Conservation (phyloP, 1,284 basidiomycete genomes). For the Irpex sp. region DNA sequence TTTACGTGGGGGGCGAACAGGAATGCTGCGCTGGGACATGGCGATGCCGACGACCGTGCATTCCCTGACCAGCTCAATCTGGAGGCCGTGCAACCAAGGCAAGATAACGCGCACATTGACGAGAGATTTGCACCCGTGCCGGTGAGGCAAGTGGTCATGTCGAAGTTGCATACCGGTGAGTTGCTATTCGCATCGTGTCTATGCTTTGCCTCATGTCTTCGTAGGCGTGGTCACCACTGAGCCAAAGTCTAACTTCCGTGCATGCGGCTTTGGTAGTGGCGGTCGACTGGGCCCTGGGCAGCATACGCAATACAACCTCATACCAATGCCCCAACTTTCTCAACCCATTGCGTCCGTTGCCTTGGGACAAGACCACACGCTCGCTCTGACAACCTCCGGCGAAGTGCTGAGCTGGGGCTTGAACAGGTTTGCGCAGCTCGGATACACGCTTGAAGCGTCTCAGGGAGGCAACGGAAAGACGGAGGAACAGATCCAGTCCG, state of each 20-base stretch:
- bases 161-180: slow-evolving; percentile 73
- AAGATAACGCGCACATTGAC: slow-evolving; percentile 27
- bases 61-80: slow-evolving; percentile 80
- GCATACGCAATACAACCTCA: slow-evolving; percentile 77
- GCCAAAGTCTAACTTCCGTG: slow-evolving; percentile 64
- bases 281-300: slow-evolving; percentile 79
- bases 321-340: slow-evolving; percentile 56
- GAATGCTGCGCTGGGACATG: slow-evolving; percentile 83
- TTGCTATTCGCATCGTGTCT: neutral
- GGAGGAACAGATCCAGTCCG: slow-evolving; percentile 59
- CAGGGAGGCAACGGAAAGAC: slow-evolving; percentile 4
- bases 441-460: slow-evolving; percentile 75
- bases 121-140: slow-evolving; percentile 55
- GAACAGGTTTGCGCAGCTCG: slow-evolving; percentile 86
- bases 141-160: slow-evolving; percentile 74
- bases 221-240: slow-evolving; percentile 75
- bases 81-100: slow-evolving; percentile 24
- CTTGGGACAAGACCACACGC: slow-evolving; percentile 91
- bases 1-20: slow-evolving; percentile 93
- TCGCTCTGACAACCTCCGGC: slow-evolving; percentile 78
- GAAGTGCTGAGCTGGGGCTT: slow-evolving; percentile 90
- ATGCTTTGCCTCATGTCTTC: neutral
- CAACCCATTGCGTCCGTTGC: slow-evolving; percentile 57
- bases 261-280: slow-evolving; percentile 86
- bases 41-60: slow-evolving; percentile 76